Base-by-base conservation (phyloP, 2,329 filamentous ascomycete species). In the Geoglossum cookeanum region DNA sequence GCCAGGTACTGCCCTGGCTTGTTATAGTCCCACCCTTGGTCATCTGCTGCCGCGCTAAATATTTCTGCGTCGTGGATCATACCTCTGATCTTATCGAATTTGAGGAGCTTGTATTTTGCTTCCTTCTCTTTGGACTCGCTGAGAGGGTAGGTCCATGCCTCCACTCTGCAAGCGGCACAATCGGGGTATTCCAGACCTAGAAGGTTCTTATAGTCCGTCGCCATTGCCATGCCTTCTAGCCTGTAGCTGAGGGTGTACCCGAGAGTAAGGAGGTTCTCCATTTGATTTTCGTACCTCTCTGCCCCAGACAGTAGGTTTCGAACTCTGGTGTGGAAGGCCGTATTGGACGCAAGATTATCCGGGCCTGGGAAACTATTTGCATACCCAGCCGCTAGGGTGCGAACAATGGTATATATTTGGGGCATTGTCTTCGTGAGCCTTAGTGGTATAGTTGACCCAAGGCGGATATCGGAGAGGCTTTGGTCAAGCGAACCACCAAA, bases 151-250 rank as follows among this genome's bases (percentile, higher is more conserved):
- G 8, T 49, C 47, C 47, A 49, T 49, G 47, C 47, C 17, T 49
- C 47, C 29, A 49, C 47, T 9, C 47, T 27, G 47, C 47, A 49
- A 49, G 47, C 22, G 47, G 47, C 17, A 17, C 47, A 49, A n/a
- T 49, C 47, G 47, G 29, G n/a, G 29, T 49, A 49, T 9, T 49
- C 47, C n/a, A 49, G 29, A 17, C 47, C 17, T 17, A 49, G 47
- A n/a, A 49, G 29, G 29, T 49, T 17, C 47, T 49, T 49, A 17
- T 49, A 49, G 47, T 49, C 29, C 9, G 47, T 49, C 29, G 47
- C 47, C 47, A 49, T 49, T 49, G 47, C 29, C 47, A 49, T 49
- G 4, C 47, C 47, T 49, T 49, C 47, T 49, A 49, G 47, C 47
- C 47, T 49, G 47, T 49, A 49, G 29, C 47, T 49, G 7, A 49